Base-by-base conservation (phyloP, 768 basidiomycete genomes). In the Chalciporus piperatus region DNA sequence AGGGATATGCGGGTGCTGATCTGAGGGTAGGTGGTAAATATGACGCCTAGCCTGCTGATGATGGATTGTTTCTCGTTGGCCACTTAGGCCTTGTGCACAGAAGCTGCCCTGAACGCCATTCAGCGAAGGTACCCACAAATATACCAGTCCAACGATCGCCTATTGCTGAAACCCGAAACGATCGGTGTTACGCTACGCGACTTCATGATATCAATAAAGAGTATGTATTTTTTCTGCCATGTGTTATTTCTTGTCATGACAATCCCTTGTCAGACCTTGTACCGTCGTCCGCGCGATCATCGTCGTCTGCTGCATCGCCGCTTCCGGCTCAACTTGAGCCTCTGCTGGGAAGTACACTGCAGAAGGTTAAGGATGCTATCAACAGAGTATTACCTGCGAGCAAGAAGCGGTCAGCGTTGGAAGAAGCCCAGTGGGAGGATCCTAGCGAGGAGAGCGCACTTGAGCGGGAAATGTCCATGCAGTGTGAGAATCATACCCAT, bases 1-100 rank as follows among this genome's bases (percentile, higher is more conserved):
- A 98, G 69, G 97, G 97, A 0, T 99, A 98, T 68, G 97, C 92
- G 22, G 97, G 97, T 56, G 97, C 97, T 33, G 97, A 99, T 76
- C 68, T 99, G 50, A 76, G 97, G 71, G 96, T 96, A 59, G 56
- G 89, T 58, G 19, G 16, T 11, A 12, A 2, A 45, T 13, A 1
- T 38, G 27, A 16, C 20, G 43, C 74, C 10, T 45, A 39, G 23
- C 23, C 35, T 39, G 17, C 25, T 59, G 52, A 53, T 38, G 23
- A 46, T 32, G 47, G 19, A 37, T 39, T 39, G 37, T 39, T 52
- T 51, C 41, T 50, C 35, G 12, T 41, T 50, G 19, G 40, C 8
- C 14, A 17, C 33, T 43, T 59, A 83, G 95, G 96, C 97, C 0
- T 74, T 99, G 4, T 98, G 96, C 60, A 98, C 97, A 6, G 97